These are phyloP conservation scores for Halenospora varia DNA, from an alignment of 495 filamentous ascomycete species.

Conservation along the genomic window DNA sequence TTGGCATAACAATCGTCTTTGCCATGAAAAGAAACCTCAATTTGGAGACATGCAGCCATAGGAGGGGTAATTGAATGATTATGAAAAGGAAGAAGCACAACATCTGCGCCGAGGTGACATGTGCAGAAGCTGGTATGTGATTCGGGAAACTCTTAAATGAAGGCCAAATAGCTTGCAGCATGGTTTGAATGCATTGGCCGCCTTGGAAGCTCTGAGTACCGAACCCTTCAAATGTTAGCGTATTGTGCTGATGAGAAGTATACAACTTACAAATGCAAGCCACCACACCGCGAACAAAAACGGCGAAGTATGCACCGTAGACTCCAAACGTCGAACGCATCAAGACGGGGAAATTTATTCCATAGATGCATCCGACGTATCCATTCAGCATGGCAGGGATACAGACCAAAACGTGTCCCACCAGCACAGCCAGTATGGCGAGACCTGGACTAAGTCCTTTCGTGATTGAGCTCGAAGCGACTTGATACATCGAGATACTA, in stretches of 20 bases:
- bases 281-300: constrained; percentile 43
- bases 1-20: constrained; percentile 48
- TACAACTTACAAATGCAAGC: constrained; percentile 36
- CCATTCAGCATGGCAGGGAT: constrained; percentile 39
- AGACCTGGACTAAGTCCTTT: constrained; percentile 45
- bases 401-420: constrained; percentile 32
- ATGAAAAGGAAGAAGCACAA: constrained; percentile 48
- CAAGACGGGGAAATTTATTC: constrained; percentile 63
- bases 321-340: constrained; percentile 58
- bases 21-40: constrained; percentile 52
- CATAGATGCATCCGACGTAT: constrained; percentile 58
- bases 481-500: constrained; percentile 12
- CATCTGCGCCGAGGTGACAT: constrained; percentile 42
- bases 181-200: constrained; percentile 38
- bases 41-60: constrained; percentile 43
- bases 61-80: constrained; percentile 39
- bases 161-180: constrained; percentile 58
- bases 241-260: background rate
- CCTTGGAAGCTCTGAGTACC: constrained; percentile 45
- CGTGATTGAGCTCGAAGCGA: constrained; percentile 31
- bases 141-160: constrained; percentile 53
- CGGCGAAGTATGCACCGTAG: constrained; percentile 51
- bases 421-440: constrained; percentile 43
- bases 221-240: constrained; percentile 25
- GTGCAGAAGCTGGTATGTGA: constrained; percentile 36